Percentiles rank a stretch among this genome's conserved stretches.
These are phyloP conservation scores for Rhodamnia argentea DNA, from an alignment of 345 rosid genomes.

Conservation along the genomic window DNA sequence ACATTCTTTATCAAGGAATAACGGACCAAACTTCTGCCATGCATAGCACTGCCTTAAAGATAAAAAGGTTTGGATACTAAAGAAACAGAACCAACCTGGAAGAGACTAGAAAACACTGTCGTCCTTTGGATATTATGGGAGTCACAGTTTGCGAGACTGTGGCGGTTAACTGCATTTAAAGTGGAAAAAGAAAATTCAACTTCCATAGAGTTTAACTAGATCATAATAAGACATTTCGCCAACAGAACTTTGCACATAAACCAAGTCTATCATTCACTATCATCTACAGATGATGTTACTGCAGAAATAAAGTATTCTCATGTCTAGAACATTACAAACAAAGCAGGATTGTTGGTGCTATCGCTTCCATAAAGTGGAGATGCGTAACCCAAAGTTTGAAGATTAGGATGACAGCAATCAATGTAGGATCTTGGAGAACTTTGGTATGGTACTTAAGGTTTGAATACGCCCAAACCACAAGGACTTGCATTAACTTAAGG, in stretches of 20 bases:
- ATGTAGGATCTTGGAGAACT: background rate
- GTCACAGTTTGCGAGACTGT: slow-evolving; percentile 52
- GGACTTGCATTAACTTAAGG: background rate
- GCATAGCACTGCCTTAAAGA: background rate
- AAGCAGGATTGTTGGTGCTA: background rate
- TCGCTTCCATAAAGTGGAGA: background rate
- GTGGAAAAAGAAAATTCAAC: slow-evolving; percentile 1
- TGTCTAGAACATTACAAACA: background rate
- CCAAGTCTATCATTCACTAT: background rate
- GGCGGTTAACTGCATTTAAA: slow-evolving; percentile 43
- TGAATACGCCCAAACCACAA: background rate
- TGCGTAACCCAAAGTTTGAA: background rate
- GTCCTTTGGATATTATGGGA: slow-evolving; percentile 58
- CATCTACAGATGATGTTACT: background rate
- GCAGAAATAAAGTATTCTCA: background rate
- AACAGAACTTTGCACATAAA: background rate
- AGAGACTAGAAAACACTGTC: slow-evolving; percentile 70
- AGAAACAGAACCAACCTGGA: slow-evolving; percentile 41
- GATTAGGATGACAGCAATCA: background rate
- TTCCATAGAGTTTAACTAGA: background rate
- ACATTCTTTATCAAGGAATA: background rate
- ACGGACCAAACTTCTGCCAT: background rate
- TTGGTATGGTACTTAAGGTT: background rate
- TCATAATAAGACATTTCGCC: background rate
- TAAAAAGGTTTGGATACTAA: background rate